Percentiles rank a stretch among this genome's conserved stretches.
Conservation (phyloP, 2,329 filamentous ascomycete species). For the Rachicladosporium sp. region DNA sequence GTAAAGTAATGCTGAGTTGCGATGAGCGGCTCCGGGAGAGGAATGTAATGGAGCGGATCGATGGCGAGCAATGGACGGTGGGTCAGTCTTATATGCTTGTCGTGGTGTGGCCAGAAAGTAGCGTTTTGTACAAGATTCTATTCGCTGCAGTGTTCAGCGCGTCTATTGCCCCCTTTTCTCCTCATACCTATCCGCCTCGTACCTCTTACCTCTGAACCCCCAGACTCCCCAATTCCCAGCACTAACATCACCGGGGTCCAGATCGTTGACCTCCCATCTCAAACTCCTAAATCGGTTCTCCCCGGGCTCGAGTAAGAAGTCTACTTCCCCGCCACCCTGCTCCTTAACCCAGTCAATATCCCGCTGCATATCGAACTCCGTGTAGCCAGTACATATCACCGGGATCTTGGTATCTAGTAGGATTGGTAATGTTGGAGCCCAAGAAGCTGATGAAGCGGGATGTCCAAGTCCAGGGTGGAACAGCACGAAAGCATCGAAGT, state of each 20-base stretch:
- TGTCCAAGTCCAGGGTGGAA: conserved; percentile 96
- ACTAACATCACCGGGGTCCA: conserved; percentile 85
- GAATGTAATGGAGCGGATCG: too few relatives aligned
- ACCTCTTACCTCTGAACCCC: conserved; percentile 96
- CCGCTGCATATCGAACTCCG: conserved; percentile 84
- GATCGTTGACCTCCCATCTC: conserved; percentile 92
- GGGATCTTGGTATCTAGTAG: conserved; percentile 92
- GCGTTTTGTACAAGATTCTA: too few relatives aligned
- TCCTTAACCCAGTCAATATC: conserved; percentile 84
- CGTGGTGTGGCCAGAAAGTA: too few relatives aligned
- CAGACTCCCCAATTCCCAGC: conserved; percentile 96
- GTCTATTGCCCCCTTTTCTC: conserved; percentile 4
- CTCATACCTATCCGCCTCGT: conserved; percentile 42
- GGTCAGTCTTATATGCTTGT: too few relatives aligned
- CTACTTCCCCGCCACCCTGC: conserved; percentile 79
- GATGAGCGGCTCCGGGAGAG: too few relatives aligned
- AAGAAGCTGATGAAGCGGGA: conserved; percentile 84
- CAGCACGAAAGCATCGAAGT: conserved; percentile 94
- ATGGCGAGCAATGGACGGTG: too few relatives aligned
- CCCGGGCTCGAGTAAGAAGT: conserved; percentile 78
- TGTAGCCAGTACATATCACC: conserved; percentile 90
- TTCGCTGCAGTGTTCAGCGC: too few relatives aligned
- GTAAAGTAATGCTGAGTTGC: too few relatives aligned
- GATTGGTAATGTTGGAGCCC: conserved; percentile 79
- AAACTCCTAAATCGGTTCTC: conserved; percentile 91